A percentile compares a stretch with the other conserved stretches of the same genome.
Conservation (phyloP, 2,329 filamentous ascomycete genomes). For the Calonectria multiphialidica region DNA sequence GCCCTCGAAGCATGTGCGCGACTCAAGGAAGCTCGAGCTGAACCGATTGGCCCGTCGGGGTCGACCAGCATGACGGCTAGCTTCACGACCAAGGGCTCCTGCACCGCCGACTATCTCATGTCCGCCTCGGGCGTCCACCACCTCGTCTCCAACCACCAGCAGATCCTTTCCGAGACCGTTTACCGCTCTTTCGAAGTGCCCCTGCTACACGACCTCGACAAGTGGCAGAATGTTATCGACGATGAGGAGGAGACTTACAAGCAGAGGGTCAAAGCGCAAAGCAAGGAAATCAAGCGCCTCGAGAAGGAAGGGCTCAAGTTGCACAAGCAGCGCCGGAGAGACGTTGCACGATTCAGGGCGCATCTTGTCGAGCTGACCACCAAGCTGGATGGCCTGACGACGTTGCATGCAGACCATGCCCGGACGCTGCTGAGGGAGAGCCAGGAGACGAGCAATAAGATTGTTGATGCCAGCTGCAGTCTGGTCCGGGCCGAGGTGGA, state of each 20-base stretch:
- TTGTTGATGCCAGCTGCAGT: conserved; percentile 74
- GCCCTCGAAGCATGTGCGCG: conserved; percentile 77
- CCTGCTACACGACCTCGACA: conserved; percentile 76
- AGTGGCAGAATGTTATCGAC: conserved; percentile 72
- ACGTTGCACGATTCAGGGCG: conserved; percentile 71
- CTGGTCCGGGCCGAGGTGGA: conserved; percentile 77
- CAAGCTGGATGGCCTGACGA: conserved; percentile 72
- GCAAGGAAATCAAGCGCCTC: conserved; percentile 71
- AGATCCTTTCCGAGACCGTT: conserved; percentile 77
- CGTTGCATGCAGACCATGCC: conserved; percentile 71
- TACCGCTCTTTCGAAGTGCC: conserved; percentile 78
- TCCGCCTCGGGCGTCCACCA: conserved; percentile 75
- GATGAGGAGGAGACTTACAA: conserved; percentile 74
- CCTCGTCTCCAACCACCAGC: conserved; percentile 76
- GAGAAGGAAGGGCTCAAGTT: conserved; percentile 75
- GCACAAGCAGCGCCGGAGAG: conserved; percentile 69
- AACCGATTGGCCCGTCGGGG: conserved; percentile 59
- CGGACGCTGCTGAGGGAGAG: conserved; percentile 70
- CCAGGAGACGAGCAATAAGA: conserved; percentile 72
- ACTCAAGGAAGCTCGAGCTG: conserved; percentile 74
- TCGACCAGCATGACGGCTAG: conserved; percentile 57
- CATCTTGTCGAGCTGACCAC: conserved; percentile 74
- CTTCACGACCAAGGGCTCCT: conserved; percentile 63
- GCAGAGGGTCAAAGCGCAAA: conserved; percentile 65
- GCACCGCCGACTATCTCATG: conserved; percentile 73